Base-by-base conservation (phyloP, 192 early-diverging fungal species). In the Helicostylum pulchrum region DNA sequence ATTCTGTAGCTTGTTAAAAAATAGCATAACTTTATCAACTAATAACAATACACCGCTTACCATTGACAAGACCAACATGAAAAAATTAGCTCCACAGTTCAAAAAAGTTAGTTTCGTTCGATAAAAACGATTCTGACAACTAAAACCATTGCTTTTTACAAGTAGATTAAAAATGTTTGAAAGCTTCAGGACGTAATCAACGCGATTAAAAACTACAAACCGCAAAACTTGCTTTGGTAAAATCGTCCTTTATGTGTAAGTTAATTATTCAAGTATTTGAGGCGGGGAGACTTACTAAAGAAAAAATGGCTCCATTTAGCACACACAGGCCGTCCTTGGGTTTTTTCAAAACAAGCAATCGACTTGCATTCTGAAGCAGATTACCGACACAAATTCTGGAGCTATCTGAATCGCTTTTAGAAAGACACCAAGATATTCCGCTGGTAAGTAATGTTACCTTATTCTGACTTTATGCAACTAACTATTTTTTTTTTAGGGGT, bases 391-490 rank as follows among this genome's bases (percentile, higher is more conserved):
- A 36, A 56, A 56, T 56, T 56, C 54, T 56, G 54, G 54, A 36
- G 54, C n/a, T 56, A 56, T 14, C 39, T 56, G 54, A 56, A 42
- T 56, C 54, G 14, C 39, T 56, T 56, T 56, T 56, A 56, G 54
- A 34, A 42, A 56, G 34, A 56, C 36, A 56, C n/a, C 54, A 42
- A 56, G 32, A 56, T 56, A 36, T 36, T 36, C 4, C 34, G 34
- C 3, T 36, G 34, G 34, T 36, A 36, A 36, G 7, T 36, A 36
- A n/a, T n/a, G n/a, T n/a, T n/a, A n/a, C 7, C 34, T 36, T 36
- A 36, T 36, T 36, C 4, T 36, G 34, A 36, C 34, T 36, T 36
- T 36, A 36, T 7, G 34, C 34, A 7, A 36, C 34, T 36, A 5
- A 36, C n/a, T n/a, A n/a, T n/a, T n/a, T 36, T 36, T 7, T 36